Base-by-base conservation (phyloP, 108 stramenopile species). In the Schizochytrium sp. region DNA sequence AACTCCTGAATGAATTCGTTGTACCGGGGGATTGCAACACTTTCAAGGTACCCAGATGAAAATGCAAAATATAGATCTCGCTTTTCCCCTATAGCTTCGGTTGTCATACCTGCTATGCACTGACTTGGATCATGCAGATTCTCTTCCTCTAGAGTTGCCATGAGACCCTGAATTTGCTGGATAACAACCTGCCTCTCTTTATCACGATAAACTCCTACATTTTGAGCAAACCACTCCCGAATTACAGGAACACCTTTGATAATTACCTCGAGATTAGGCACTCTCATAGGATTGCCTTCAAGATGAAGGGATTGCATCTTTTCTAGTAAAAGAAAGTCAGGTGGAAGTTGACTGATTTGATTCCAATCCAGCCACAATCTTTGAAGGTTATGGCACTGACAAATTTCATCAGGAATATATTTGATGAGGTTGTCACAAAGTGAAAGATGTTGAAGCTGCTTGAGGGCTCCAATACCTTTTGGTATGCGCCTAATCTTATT, bases 281-380 rank as follows among this genome's bases (percentile, higher is more conserved):
- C 50, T 42, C 50, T 17, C 73, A 83, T 83, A n/a, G 73, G 73
- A 19, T 83, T 83, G 4, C 73, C 73, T 19, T 83, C 73, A 28
- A 83, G 46, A 19, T 83, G 73, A 46, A 83, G 47, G 50, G 73
- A 83, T 38, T 83, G 49, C 45, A 83, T 46, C 4, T 19, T 83
- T 46, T 83, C 49, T 46, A 83, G 73, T 4, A 7, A 7, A 50
- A 38, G 73, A 53, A 83, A 83, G 8, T 83, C 73, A n/a, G 73
- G 19, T 4, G 73, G 73, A 8, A 83, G 73, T 19, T 83, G 49
- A n/a, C 49, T 53, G 50, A 83, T 83, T 46, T 83, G 73, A 19
- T 83, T 83, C 73, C 73, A 83, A 46, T 83, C 73, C 8, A 83
- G 73, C 73, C 73, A 83, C n/a, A 83, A 50, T 8, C 73, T 46